A percentile compares a stretch with the other conserved stretches of the same genome.
These are phyloP conservation scores for Alternaria arbusti DNA, from an alignment of 2,329 filamentous ascomycete species.

Conservation along the genomic window DNA sequence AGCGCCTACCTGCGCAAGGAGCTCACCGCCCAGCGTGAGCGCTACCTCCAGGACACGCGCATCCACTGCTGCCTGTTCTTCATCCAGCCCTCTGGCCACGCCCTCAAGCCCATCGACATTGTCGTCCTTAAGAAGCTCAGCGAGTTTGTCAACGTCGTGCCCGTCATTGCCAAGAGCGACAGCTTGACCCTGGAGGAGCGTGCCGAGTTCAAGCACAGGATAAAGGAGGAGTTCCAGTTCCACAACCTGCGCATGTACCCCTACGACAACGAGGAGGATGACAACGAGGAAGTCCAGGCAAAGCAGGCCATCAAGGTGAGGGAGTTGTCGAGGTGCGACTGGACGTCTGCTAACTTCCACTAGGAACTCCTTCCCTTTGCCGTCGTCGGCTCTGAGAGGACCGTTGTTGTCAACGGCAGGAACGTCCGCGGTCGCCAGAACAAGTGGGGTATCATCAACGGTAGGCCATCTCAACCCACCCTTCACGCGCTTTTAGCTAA, in stretches of 20 bases:
- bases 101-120: constrained; percentile 98
- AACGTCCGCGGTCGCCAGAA: constrained; percentile 98
- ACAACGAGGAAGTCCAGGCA: constrained; percentile 91
- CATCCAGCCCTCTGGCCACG: constrained; percentile 98
- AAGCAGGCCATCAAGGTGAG: constrained; percentile 96
- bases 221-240: constrained; percentile 99
- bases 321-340: not conserved
- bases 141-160: constrained; percentile 98
- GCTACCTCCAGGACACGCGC: constrained; percentile 98
- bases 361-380: constrained; percentile 95
- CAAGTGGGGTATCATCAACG: constrained; percentile 98
- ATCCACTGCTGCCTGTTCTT: constrained; percentile 99
- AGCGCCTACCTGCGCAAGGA: constrained; percentile 99
- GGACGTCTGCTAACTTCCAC: constrained; percentile 42
- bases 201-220: constrained; percentile 92
- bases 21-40: constrained; percentile 97
- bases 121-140: constrained; percentile 99
- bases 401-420: constrained; percentile 95
- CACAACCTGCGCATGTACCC: constrained; percentile 99
- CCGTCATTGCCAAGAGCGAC: constrained; percentile 98
- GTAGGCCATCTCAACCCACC: constrained; percentile 20
- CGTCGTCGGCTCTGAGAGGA: constrained; percentile 97
- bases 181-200: constrained; percentile 95
- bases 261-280: constrained; percentile 98
- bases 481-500: constrained; percentile 15